phyloP scores from a whole-genome alignment of 345 rosid species.

The Turritis glabra region DNA sequence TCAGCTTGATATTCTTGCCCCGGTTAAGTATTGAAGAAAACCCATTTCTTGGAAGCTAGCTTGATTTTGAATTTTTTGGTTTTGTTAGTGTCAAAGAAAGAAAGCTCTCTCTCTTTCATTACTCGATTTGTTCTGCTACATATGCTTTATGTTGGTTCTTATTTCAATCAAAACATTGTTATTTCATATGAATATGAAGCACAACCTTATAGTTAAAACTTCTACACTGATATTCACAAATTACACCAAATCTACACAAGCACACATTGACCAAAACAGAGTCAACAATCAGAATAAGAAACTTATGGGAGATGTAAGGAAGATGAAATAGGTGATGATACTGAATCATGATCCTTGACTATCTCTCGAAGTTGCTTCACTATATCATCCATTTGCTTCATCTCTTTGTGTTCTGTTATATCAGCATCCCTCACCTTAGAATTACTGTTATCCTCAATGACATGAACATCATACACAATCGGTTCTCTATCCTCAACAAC shows the following conservation, averaged over 20 bases:
- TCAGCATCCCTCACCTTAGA: conserved; percentile 38
- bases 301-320: not conserved
- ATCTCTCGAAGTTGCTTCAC: conserved; percentile 53
- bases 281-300: not conserved
- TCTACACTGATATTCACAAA: conserved; percentile 20
- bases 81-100: not conserved
- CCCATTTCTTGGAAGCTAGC: not conserved
- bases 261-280: not conserved
- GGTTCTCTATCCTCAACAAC: conserved; percentile 36
- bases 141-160: not conserved
- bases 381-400: conserved; percentile 54
- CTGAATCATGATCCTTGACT: conserved; percentile 35
- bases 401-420: conserved; percentile 43
- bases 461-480: conserved; percentile 70
- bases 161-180: not conserved
- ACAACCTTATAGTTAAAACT: not conserved
- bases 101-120: not conserved
- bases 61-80: conserved; percentile 1
- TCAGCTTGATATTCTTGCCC: conserved; percentile 50
- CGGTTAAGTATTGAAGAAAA: conserved; percentile 49
- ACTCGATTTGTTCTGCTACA: not conserved
- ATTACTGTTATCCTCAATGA: conserved; percentile 51
- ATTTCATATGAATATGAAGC: not conserved
- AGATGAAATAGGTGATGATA: conserved; percentile 38
- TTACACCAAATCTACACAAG: conserved; percentile 13